Evolutionary conservation across 352 stramenopile genomes (phyloP).

Genomic region (Pythium inflatum): DNA sequence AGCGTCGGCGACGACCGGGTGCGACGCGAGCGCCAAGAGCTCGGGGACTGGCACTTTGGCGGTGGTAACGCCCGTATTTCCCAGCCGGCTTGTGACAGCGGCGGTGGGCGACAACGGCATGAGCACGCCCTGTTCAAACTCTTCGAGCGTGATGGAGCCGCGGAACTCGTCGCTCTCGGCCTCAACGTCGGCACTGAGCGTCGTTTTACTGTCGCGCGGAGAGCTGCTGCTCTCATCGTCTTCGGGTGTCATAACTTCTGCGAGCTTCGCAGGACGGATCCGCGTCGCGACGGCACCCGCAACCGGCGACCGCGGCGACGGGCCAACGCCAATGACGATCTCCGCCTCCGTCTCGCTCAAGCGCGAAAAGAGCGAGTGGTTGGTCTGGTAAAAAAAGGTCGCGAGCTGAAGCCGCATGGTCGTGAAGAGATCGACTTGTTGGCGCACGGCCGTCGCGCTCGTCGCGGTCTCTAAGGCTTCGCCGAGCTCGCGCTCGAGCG

Average conservation of each 20-base stretch:
- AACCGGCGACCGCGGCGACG: conserved; percentile 20
- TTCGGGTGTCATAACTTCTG: no score
- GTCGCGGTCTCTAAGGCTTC: conserved; percentile 49
- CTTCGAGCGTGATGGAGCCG: conserved; percentile 54
- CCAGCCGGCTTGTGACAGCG: background rate
- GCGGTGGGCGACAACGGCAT: conserved; percentile 24
- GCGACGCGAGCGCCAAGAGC: conserved; percentile 36
- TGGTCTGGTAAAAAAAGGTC: conserved; percentile 76
- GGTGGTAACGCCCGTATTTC: background rate
- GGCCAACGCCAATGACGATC: conserved; percentile 46
- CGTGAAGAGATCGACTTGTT: conserved; percentile 58
- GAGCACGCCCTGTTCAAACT: conserved; percentile 57
- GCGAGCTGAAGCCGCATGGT: conserved; percentile 72
- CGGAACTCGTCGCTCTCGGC: background rate
- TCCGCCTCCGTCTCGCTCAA: conserved; percentile 58
- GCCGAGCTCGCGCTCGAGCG: conserved; percentile 45
- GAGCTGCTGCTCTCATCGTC: conserved; percentile 1
- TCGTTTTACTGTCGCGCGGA: conserved; percentile 21
- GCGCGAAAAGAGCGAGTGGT: conserved; percentile 53
- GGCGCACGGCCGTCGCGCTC: conserved; percentile 36
- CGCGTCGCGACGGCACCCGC: conserved; percentile 5
- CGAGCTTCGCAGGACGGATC: background rate
- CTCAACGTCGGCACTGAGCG: conserved; percentile 12
- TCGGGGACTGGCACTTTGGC: conserved; percentile 21
- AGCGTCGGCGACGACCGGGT: conserved; percentile 28